phyloP scores from a whole-genome alignment of 2,329 filamentous ascomycete genomes.

The Phialophora chinensis region DNA sequence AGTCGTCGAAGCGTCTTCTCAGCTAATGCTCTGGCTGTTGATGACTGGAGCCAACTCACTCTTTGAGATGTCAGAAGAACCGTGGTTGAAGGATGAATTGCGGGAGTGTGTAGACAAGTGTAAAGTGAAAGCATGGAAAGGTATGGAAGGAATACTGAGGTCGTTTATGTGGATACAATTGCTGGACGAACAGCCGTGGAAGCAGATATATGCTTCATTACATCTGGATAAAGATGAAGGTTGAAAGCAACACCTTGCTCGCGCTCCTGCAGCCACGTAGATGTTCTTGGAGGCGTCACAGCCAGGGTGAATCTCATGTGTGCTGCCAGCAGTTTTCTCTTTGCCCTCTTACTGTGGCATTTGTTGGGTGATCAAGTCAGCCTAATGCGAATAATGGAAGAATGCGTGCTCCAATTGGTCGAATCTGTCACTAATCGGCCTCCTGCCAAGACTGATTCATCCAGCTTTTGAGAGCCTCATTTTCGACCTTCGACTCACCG shows the following conservation, averaged over 20 bases:
- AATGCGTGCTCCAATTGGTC: conserved; percentile 1
- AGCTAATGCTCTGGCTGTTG: conserved; percentile 35
- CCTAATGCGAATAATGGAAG: not conserved
- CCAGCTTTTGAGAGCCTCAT: not conserved
- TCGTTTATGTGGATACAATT: conserved; percentile 44
- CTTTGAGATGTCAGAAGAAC: conserved; percentile 22
- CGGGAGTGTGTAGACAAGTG: conserved; percentile 5
- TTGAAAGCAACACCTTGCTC: not conserved
- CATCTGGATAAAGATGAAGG: not conserved
- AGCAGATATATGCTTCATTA: conserved; percentile 33
- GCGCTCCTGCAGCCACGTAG: not conserved
- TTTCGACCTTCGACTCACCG: not conserved
- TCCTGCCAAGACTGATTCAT: not conserved
- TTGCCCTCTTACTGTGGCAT: not conserved
- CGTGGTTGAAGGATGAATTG: conserved; percentile 18
- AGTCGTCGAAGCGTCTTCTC: not conserved
- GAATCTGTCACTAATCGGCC: not conserved
- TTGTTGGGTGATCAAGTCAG: not conserved
- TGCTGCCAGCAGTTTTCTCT: not conserved
- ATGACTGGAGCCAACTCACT: conserved; percentile 34
- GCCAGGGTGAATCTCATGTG: not conserved
- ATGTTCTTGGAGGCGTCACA: not conserved
- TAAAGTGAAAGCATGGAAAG: conserved; percentile 22
- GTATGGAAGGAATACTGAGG: conserved; percentile 39
- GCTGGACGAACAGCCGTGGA: conserved; percentile 43